Conservation (phyloP, 495 filamentous ascomycete genomes). For the Cercophora newfieldiana region DNA sequence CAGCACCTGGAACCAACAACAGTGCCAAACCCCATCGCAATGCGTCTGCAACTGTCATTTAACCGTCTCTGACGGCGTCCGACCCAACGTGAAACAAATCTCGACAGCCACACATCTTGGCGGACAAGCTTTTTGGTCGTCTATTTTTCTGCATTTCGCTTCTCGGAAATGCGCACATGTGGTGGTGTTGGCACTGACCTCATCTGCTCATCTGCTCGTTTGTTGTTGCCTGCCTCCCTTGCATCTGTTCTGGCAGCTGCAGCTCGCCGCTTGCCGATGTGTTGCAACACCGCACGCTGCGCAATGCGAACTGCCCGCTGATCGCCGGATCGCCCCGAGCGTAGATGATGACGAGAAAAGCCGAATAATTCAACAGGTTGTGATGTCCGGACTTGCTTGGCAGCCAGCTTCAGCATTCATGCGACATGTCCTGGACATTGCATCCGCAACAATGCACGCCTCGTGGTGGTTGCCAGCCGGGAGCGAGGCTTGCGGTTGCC, state of each 20-base stretch:
- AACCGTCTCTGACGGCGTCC: constrained; percentile 2
- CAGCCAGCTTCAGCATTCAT: constrained; percentile 1
- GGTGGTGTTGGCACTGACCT: background rate
- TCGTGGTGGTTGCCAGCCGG: background rate
- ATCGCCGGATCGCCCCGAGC: background rate
- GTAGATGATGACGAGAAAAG: background rate
- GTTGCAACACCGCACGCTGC: background rate
- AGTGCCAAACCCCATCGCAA: background rate
- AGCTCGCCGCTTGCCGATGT: background rate
- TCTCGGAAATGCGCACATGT: background rate
- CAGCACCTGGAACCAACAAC: background rate
- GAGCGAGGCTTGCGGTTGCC: background rate
- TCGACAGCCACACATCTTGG: background rate
- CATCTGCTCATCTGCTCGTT: background rate
- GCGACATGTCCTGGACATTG: background rate
- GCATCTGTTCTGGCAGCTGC: background rate
- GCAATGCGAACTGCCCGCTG: background rate
- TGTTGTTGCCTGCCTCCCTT: too few relatives aligned
- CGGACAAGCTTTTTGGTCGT: background rate
- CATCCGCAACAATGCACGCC: background rate
- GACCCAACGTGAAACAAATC: background rate
- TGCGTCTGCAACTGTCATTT: constrained; percentile 6
- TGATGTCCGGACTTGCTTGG: background rate
- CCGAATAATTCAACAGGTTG: background rate
- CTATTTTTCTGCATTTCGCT: background rate